Base-by-base conservation (phyloP, 305 asterid species). In the Fraxinus latifolia region DNA sequence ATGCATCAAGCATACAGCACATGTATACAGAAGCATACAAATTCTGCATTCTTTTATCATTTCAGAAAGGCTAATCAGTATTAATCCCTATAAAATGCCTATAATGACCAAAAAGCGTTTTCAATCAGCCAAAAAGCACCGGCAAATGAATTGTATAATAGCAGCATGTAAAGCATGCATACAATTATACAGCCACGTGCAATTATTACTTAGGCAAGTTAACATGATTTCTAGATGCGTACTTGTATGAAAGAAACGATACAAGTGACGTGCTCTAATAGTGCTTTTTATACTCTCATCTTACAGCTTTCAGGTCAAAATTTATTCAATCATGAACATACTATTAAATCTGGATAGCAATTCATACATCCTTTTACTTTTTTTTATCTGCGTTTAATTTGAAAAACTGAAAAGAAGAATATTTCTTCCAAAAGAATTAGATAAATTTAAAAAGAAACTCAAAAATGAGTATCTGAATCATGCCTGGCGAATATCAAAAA, bases 1-100 rank as follows among this genome's bases (percentile, higher is more conserved):
- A 83, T 81, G 77, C 77, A 83, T 83, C 80, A 17, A 44, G 73
- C 81, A 44, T 79, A 42, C 76, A 8, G 15, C 31, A 76, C 21
- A 47, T 19, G 50, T 34, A 80, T 15, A 3, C 75, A 17, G 47
- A 71, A 44, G 72, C 47, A 68, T 79, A 50, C 27, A 42, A 60
- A 39, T 72, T 62, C 23, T 75, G 25, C 76, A 55, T 55, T 5
- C 29, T 19, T 75, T 17, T 70, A 15, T 58, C 29, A 55, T 68
- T 68, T 68, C 4, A 50, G 25, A 42, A 81, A 50, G 53, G 21
- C 29, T 19, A 21, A 79, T 29, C 23, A 36, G 42, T 27, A 70
- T 37, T 81, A 62, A 23, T 19, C 68, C 7, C 68, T 27, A 58
- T 19, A 19, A 55, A 55, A 9, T 50, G 62, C 62, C 11, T 55